These are phyloP conservation scores for Gnetum montanum DNA, from an alignment of 75 land plant species.

Conservation along the genomic window DNA sequence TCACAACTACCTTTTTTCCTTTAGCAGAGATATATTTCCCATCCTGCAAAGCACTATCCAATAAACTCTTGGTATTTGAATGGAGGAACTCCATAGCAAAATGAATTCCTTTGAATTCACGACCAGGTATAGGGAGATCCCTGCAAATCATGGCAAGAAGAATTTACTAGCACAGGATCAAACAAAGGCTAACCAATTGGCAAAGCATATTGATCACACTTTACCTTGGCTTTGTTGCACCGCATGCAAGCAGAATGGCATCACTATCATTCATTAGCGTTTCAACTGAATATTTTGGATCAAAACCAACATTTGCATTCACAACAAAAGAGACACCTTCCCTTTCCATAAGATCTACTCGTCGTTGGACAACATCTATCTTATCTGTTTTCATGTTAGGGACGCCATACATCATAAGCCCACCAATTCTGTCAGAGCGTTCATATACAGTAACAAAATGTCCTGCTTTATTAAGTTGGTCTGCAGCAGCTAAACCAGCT, in stretches of 20 bases:
- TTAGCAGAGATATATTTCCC: constrained; percentile 90
- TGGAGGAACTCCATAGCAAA: constrained; percentile 99
- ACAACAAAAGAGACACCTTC: constrained; percentile 91
- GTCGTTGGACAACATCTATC: constrained; percentile 80
- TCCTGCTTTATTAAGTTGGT: constrained; percentile 89
- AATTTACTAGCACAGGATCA: neutral
- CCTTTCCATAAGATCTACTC: constrained; percentile 84
- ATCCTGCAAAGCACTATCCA: constrained; percentile 81
- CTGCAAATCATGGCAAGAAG: constrained; percentile 50
- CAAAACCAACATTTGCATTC: constrained; percentile 88
- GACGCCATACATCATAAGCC: constrained; percentile 99
- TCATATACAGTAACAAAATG: constrained; percentile 93
- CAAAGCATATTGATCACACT: neutral
- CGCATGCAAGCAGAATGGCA: constrained; percentile 87
- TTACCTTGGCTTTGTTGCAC: constrained; percentile 96
- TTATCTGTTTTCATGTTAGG: constrained; percentile 99
- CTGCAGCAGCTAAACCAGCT: constrained; percentile 98
- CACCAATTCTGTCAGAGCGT: constrained; percentile 93
- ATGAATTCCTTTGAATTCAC: constrained; percentile 79
- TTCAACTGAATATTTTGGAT: constrained; percentile 69
- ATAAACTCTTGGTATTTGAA: constrained; percentile 91
- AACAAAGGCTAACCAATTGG: neutral
- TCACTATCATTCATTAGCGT: constrained; percentile 54
- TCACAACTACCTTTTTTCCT: constrained; percentile 93
- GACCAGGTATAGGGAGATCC: constrained; percentile 86